Percentiles rank a stretch among this genome's conserved stretches.
phyloP scores from a whole-genome alignment of 768 basidiomycete genomes.

The Xerocomellus amylosporus region DNA sequence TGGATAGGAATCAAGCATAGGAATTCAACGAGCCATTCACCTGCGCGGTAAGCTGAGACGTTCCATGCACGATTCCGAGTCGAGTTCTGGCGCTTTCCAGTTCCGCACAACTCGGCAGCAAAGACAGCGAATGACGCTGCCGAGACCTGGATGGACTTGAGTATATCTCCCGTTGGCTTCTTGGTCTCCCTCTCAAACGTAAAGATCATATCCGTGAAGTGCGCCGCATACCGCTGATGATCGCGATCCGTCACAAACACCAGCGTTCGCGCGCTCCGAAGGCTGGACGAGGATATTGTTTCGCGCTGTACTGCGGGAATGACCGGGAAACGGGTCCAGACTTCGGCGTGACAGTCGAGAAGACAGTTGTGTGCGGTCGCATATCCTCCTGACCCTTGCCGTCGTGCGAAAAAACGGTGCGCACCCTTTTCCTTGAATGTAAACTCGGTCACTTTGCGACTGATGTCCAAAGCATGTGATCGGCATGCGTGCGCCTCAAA shows the following conservation, averaged over 20 bases:
- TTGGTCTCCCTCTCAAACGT: constrained; percentile 47
- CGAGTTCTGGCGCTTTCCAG: not conserved
- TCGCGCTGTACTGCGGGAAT: constrained; percentile 49
- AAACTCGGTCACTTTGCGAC: constrained; percentile 54
- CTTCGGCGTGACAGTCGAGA: constrained; percentile 52
- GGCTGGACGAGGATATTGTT: constrained; percentile 36
- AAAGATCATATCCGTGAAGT: constrained; percentile 46
- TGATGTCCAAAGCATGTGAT: constrained; percentile 51
- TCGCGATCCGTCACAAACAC: constrained; percentile 43
- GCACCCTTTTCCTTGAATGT: constrained; percentile 46
- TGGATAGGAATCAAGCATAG: constrained; percentile 65
- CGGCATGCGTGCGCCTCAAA: constrained; percentile 27
- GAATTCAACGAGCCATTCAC: constrained; percentile 62
- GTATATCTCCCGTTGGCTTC: constrained; percentile 49
- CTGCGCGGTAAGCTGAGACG: constrained; percentile 43
- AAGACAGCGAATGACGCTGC: constrained; percentile 33
- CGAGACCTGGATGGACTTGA: constrained; percentile 38
- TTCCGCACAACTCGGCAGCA: constrained; percentile 7
- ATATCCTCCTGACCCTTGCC: not conserved
- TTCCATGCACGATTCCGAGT: constrained; percentile 20
- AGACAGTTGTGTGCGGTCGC: constrained; percentile 46
- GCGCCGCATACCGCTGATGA: constrained; percentile 34
- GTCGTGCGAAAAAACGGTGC: constrained; percentile 14
- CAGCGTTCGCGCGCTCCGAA: constrained; percentile 35
- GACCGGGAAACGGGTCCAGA: constrained; percentile 62